phyloP scores from a whole-genome alignment of 1,284 basidiomycete genomes.

The Malassezia nana region DNA sequence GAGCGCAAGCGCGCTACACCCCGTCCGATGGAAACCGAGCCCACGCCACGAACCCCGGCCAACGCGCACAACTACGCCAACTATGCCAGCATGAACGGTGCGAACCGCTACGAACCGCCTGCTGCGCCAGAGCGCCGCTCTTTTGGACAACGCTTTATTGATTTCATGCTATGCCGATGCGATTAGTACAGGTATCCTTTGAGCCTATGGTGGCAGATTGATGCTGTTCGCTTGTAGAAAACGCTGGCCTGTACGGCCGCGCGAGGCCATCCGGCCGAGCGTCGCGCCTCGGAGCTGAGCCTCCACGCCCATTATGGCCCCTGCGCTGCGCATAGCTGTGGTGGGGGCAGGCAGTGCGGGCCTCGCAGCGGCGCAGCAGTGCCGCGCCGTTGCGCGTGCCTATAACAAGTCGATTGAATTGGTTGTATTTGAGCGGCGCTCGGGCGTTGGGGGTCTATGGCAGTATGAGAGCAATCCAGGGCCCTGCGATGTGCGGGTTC shows the following conservation, averaged over 20 bases:
- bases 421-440: conserved; percentile 29
- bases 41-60: neutral
- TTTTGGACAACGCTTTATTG: conserved; percentile 16
- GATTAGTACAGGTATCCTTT: conserved; percentile 6
- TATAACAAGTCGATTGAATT: conserved; percentile 1
- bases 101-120: neutral
- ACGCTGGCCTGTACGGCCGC: too few species aligned
- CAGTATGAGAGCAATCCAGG: conserved; percentile 27
- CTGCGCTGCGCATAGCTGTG: conserved; percentile 5
- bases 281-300: too few species aligned
- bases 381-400: conserved; percentile 24
- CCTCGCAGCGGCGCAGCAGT: conserved; percentile 49
- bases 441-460: conserved; percentile 28
- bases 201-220: too few species aligned
- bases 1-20: neutral
- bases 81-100: neutral
- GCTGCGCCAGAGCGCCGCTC: conserved; percentile 10
- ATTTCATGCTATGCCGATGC: conserved; percentile 18
- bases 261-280: too few species aligned
- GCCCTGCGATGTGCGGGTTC: conserved; percentile 37
- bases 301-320: neutral
- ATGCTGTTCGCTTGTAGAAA: too few species aligned
- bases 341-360: conserved; percentile 12
- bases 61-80: neutral
- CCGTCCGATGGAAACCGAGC: neutral